Evolutionary conservation across 345 rosid genomes (phyloP), one percentile per base, ranked within the genome.

Genomic region (Arabis hirsuta): DNA sequence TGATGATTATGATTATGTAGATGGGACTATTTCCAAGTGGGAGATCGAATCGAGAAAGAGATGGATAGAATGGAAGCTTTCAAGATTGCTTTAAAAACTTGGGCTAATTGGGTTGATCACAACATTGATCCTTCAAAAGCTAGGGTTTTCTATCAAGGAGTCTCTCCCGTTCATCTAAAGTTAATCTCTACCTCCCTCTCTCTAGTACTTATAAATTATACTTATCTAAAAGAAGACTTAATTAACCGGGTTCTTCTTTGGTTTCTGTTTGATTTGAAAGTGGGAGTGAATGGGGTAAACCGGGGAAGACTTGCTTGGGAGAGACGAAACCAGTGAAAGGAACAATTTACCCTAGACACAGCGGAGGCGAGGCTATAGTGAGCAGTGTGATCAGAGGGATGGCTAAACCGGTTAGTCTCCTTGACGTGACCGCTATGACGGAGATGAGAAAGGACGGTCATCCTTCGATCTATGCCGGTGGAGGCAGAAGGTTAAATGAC

Each of bases 401-500:
- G 89, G 22, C 47, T 50, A 82, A 73, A 50, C 86, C 85, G 9
- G 87, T 64, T 19, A 66, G 73, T 12, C 71, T 86, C 61, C 88
- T 89, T 5, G 89, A 91, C 59, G 68, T 84, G 29, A 84, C 90
- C 13, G 54, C 73, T 69, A 79, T 87, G 36, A 71, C 96, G 7
- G 85, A 86, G 72, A 65, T 85, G 60, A 84, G 97, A 14, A 89
- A 81, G 71, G 97, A 89, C 1, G 86, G 87, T 3, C 93, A 89
- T 55, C 90, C 91, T 31, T 86, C 93, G 0, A 51, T 72, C 29
- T 91, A 83, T 7, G 52, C 85, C 2, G 82, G 82, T 46, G 7
- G 39, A 2, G 85, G 80, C 41, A 6, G 3, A 4, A 14, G 32
- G 1, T 45, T 69, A 0, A 27, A 43, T 0, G 93, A 91, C 59